Evolutionary conservation across 2,329 filamentous ascomycete genomes (phyloP), one percentile per base, ranked within the genome.

Genomic region (Epichloe sibirici): DNA sequence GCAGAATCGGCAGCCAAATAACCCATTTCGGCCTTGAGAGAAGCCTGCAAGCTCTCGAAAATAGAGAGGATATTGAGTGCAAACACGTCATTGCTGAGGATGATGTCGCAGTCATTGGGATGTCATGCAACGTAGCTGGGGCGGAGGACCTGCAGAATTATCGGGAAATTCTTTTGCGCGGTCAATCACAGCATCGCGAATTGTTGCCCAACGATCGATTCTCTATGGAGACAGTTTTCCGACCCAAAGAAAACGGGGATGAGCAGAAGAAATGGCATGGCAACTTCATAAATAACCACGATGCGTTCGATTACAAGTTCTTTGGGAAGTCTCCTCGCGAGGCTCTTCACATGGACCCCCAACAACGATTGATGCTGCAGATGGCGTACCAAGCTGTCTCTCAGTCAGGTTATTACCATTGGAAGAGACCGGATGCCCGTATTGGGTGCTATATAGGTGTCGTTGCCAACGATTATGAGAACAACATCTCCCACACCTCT

Each of bases 321-420:
- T 86, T 86, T 75, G 83, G 83, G 64, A 84, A 86, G 77, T 85
- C 81, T 49, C 82, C 82, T 5, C 77, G 81, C 56, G 83, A 86
- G 65, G 82, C 82, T 31, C 74, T 59, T 52, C 34, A 55, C 57
- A 82, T 79, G 7, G 82, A 85, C 61, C 82, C 82, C 31, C 46
- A 53, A 8, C 48, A 53, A 17, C 43, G 52, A 37, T 34, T 40
- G 8, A 25, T 53, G 23, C 34, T 53, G 6, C 40, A 53, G 15
- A 42, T 37, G 12, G 48, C 40, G 4, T 47, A 50, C 17, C 45
- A 53, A 5, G 52, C 52, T 3, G 5, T 53, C 2, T 48, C 34
- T 12, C 21, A 45, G 28, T 31, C 43, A 13, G 49, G 49, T 7
- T 38, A 51, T 28, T 45, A 15, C 46, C 17, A 34, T 9, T n/a